Conservation (phyloP, 2,329 filamentous ascomycete genomes). For the Mycosphaerelloides madeirae region DNA sequence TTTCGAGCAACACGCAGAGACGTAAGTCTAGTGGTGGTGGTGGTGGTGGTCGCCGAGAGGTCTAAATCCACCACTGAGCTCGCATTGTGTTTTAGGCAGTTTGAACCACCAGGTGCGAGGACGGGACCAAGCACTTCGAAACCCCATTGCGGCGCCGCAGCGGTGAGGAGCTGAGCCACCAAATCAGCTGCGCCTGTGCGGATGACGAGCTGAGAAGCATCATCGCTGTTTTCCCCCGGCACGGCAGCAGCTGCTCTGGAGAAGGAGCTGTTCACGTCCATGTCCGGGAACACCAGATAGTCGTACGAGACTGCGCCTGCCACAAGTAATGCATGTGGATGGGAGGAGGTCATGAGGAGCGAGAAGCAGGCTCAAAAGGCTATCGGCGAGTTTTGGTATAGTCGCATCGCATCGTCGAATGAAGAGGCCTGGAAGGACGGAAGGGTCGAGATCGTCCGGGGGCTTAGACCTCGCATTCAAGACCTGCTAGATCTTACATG, state of each 20-base stretch:
- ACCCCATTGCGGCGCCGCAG: slow-evolving; percentile 27
- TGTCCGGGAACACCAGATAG: slow-evolving; percentile 29
- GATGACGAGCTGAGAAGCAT: slow-evolving; percentile 26
- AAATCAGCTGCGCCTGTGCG: slow-evolving; percentile 29
- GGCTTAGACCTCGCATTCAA: slow-evolving; percentile 8
- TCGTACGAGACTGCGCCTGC: slow-evolving; percentile 32
- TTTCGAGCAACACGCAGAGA: slow-evolving; percentile 21
- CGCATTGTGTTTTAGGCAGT: slow-evolving; percentile 28
- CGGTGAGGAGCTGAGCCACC: slow-evolving; percentile 32
- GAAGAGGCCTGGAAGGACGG: neutral
- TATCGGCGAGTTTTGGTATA: slow-evolving; percentile 1
- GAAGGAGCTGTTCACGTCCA: slow-evolving; percentile 5
- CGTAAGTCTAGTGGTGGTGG: slow-evolving; percentile 8
- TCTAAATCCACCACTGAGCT: slow-evolving; percentile 28
- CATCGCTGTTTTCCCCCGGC: slow-evolving; percentile 11
- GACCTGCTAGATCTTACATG: neutral
- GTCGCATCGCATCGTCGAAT: slow-evolving; percentile 5
- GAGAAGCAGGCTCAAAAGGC: slow-evolving; percentile 10
- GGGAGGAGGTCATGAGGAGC: slow-evolving; percentile 10
- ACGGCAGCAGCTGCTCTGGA: slow-evolving; percentile 3
- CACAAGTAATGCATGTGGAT: slow-evolving; percentile 26
- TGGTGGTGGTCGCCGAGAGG: slow-evolving; percentile 5
- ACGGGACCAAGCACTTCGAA: slow-evolving; percentile 27
- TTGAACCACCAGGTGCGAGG: slow-evolving; percentile 22
- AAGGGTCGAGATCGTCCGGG: slow-evolving; percentile 5